These are phyloP conservation scores for Neurospora sublineolata DNA, from an alignment of 495 filamentous ascomycete genomes.

Conservation along the genomic window DNA sequence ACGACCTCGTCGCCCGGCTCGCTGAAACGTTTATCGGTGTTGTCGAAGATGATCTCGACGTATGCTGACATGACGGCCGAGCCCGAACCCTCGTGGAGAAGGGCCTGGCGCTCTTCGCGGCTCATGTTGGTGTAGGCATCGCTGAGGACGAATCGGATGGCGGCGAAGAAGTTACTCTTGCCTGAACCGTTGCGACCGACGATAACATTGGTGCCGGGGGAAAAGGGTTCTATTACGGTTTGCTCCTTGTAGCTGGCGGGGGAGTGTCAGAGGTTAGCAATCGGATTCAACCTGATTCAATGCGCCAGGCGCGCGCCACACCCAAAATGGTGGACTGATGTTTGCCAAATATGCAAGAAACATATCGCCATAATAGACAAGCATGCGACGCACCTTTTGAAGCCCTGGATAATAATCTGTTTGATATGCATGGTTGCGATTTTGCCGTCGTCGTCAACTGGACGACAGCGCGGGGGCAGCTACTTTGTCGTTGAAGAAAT, in stretches of 20 bases:
- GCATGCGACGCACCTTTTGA: constrained; percentile 67
- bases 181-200: constrained; percentile 98
- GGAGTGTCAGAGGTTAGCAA: constrained; percentile 9
- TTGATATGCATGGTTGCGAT: constrained; percentile 84
- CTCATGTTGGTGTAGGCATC: constrained; percentile 96
- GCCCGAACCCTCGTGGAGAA: constrained; percentile 92
- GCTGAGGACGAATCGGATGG: constrained; percentile 95
- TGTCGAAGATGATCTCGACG: constrained; percentile 98
- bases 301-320: not conserved
- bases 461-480: constrained; percentile 15
- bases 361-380: not conserved
- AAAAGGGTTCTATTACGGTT: constrained; percentile 96
- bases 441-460: constrained; percentile 18
- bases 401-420: constrained; percentile 99
- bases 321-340: not conserved
- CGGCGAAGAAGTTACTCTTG: constrained; percentile 99
- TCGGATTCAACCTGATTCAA: not conserved
- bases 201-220: constrained; percentile 95
- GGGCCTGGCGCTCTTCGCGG: constrained; percentile 86
- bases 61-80: constrained; percentile 98
- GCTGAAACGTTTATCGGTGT: constrained; percentile 89
- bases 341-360: not conserved
- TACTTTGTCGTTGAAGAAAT: not conserved
- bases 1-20: constrained; percentile 85
- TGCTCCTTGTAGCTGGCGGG: constrained; percentile 88